These are phyloP conservation scores for Ascochyta koolunga DNA, from an alignment of 2,329 filamentous ascomycete species.

Conservation along the genomic window DNA sequence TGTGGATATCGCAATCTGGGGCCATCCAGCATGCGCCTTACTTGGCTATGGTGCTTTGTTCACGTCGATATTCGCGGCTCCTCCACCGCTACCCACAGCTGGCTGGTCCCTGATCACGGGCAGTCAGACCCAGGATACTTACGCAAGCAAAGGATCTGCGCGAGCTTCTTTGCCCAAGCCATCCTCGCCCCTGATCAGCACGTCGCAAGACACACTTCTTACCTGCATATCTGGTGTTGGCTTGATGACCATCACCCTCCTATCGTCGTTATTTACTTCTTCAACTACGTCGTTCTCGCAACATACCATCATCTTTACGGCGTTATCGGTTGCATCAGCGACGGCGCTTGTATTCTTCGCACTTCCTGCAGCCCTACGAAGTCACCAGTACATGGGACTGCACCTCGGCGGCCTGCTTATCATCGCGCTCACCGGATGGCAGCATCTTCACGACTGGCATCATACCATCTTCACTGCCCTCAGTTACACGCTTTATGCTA, in stretches of 20 bases:
- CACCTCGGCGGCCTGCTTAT: constrained; percentile 37
- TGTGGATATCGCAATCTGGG: constrained; percentile 40
- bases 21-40: constrained; percentile 34
- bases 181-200: constrained; percentile 45
- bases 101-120: constrained; percentile 41
- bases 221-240: constrained; percentile 51
- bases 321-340: constrained; percentile 51
- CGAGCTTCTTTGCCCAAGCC: constrained; percentile 42
- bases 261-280: constrained; percentile 43
- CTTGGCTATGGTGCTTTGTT: constrained; percentile 57
- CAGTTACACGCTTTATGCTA: constrained; percentile 40
- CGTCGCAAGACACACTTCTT: constrained; percentile 49
- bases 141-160: constrained; percentile 25
- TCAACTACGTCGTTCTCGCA: constrained; percentile 41
- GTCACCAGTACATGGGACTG: constrained; percentile 42
- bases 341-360: constrained; percentile 52
- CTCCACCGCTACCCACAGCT: constrained; percentile 54
- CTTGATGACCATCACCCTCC: constrained; percentile 46
- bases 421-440: constrained; percentile 31
- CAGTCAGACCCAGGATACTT: constrained; percentile 27
- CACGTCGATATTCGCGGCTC: constrained; percentile 54
- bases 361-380: constrained; percentile 50
- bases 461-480: constrained; percentile 26
- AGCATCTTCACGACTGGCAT: constrained; percentile 24
- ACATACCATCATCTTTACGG: constrained; percentile 47